Percentiles rank a stretch among this genome's conserved stretches.
Evolutionary conservation across 1,284 basidiomycete genomes (phyloP).

Genomic region (Leccinum subfulvum): DNA sequence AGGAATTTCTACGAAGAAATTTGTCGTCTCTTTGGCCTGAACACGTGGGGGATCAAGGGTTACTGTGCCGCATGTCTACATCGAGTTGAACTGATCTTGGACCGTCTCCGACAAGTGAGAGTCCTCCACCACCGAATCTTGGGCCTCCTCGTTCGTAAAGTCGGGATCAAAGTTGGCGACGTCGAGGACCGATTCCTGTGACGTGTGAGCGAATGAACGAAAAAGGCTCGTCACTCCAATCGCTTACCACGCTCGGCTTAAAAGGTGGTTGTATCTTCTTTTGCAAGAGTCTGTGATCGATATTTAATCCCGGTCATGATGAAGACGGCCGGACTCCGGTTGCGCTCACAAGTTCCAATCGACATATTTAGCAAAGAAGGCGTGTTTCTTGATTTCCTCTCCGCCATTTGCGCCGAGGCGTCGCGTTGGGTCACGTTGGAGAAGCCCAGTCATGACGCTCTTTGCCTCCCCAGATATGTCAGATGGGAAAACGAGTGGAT

Average conservation of each 20-base stretch:
- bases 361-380: constrained; percentile 94
- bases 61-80: neutral
- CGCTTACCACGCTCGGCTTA: constrained; percentile 91
- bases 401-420: constrained; percentile 91
- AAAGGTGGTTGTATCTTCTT: constrained; percentile 99
- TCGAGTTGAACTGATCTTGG: constrained; percentile 86
- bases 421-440: constrained; percentile 85
- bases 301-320: constrained; percentile 7
- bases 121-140: constrained; percentile 92
- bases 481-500: constrained; percentile 91
- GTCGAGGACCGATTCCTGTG: constrained; percentile 75
- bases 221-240: neutral
- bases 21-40: neutral
- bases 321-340: neutral
- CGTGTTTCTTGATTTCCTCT: constrained; percentile 94
- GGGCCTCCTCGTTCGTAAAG: constrained; percentile 89
- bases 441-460: constrained; percentile 83
- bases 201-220: constrained; percentile 1
- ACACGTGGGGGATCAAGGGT: constrained; percentile 16
- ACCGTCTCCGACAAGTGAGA: constrained; percentile 91
- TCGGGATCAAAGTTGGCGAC: constrained; percentile 93
- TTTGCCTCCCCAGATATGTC: constrained; percentile 89
- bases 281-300: constrained; percentile 61
- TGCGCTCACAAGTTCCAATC: constrained; percentile 75
- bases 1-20: neutral